phyloP scores from a whole-genome alignment of 805 yeast species.

The Wickerhamomyces mucosus region DNA sequence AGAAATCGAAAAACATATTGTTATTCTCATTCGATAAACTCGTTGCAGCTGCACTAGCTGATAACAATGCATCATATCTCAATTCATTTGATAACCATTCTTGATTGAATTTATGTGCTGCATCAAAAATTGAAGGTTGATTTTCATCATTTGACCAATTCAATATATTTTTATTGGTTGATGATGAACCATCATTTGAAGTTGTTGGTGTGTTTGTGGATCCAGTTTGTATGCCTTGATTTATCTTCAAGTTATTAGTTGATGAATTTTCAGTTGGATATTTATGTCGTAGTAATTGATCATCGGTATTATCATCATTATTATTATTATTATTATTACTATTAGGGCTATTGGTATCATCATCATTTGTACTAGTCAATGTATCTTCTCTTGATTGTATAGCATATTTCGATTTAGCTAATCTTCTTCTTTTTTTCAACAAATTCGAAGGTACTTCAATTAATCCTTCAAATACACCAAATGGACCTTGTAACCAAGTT shows the following conservation, averaged over 20 bases:
- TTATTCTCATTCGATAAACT: slow-evolving; percentile 41
- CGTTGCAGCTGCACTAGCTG: slow-evolving; percentile 53
- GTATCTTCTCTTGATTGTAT: slow-evolving; percentile 5
- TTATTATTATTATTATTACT: slow-evolving; percentile 1
- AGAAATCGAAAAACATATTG: slow-evolving; percentile 42
- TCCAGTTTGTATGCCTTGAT: not conserved
- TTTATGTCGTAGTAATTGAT: no score
- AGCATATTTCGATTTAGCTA: slow-evolving; percentile 16
- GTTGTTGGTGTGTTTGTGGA: not conserved
- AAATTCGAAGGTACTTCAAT: slow-evolving; percentile 11
- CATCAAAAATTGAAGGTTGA: slow-evolving; percentile 7
- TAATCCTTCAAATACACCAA: slow-evolving; percentile 65
- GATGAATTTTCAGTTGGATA: no score
- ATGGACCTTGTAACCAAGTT: slow-evolving; percentile 62
- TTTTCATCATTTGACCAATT: slow-evolving; percentile 8
- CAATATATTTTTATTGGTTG: not conserved
- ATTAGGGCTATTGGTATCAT: slow-evolving; percentile 2
- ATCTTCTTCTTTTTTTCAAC: slow-evolving; percentile 18
- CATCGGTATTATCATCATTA: not conserved
- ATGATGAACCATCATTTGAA: not conserved
- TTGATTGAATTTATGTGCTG: slow-evolving; percentile 10
- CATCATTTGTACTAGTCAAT: slow-evolving; percentile 1
- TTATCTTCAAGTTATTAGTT: no score
- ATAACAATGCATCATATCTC: slow-evolving; percentile 60
- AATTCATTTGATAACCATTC: slow-evolving; percentile 68